Conservation (phyloP, 2,329 filamentous ascomycete genomes). For the Colletotrichum cereale region DNA sequence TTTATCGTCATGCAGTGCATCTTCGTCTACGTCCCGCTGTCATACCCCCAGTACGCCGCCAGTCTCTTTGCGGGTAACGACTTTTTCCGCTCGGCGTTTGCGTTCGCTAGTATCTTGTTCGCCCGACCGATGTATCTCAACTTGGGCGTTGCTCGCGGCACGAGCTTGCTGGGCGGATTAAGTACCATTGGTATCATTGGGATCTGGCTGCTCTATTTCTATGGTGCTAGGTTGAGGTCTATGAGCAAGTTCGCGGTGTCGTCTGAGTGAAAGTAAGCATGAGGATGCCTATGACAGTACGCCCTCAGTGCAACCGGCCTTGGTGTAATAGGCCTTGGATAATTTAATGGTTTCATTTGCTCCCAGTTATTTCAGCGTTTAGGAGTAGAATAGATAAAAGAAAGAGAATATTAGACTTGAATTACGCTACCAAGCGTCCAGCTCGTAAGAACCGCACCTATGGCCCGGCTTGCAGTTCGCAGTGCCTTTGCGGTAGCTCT, state of each 20-base stretch:
- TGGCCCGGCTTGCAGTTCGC: neutral
- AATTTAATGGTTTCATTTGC: neutral
- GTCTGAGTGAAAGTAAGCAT: neutral
- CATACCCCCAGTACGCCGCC: conserved; percentile 69
- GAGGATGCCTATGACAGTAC: neutral
- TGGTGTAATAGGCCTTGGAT: neutral
- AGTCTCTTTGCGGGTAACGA: conserved; percentile 72
- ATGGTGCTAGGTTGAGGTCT: conserved; percentile 65
- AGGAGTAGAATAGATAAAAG: neutral
- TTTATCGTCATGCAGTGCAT: conserved; percentile 71
- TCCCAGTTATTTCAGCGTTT: too few species aligned
- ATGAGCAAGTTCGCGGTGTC: conserved; percentile 69
- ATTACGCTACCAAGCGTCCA: neutral
- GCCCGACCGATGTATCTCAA: conserved; percentile 70
- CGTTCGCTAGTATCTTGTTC: conserved; percentile 71
- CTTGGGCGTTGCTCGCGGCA: conserved; percentile 69
- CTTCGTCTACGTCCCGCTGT: conserved; percentile 70
- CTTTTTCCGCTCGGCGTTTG: conserved; percentile 69
- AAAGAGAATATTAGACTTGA: neutral
- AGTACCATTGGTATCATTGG: conserved; percentile 67
- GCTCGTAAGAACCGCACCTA: neutral
- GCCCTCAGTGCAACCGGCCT: too few species aligned
- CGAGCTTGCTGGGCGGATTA: conserved; percentile 68
- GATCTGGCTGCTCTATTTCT: conserved; percentile 71
- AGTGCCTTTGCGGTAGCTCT: too few species aligned